Evolutionary conservation across 495 filamentous ascomycete genomes (phyloP).

Genomic region (Penicillium samsonianum): DNA sequence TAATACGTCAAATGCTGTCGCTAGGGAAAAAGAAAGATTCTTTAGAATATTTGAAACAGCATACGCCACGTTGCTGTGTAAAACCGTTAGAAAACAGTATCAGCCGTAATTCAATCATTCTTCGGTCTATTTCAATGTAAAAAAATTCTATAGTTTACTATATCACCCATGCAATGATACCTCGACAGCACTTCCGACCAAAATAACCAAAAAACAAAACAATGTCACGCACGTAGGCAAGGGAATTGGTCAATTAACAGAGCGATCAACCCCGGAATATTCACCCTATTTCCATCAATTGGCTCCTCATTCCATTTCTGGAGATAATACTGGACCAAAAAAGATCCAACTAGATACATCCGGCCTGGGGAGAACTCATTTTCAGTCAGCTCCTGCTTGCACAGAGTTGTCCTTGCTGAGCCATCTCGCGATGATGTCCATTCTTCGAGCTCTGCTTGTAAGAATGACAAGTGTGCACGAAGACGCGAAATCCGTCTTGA

Average conservation of each 20-base stretch:
- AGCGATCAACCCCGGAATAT: neutral
- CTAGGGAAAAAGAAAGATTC: too few relatives aligned
- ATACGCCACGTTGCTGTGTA: neutral
- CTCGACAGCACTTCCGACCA: neutral
- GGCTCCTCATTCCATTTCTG: neutral
- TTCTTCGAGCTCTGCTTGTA: constrained; percentile 5
- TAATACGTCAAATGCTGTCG: too few relatives aligned
- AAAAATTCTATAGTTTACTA: neutral
- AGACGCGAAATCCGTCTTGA: constrained; percentile 1
- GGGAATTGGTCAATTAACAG: neutral
- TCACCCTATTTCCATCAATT: constrained; percentile 1
- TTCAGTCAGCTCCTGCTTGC: neutral
- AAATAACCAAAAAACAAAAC: constrained; percentile 1
- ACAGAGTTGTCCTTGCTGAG: neutral
- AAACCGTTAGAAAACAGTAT: neutral
- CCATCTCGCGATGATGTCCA: neutral
- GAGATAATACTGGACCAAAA: neutral
- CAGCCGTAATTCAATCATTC: neutral
- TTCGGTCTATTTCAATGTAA: too few relatives aligned
- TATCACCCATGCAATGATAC: neutral
- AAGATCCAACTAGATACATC: neutral
- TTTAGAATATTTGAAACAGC: neutral
- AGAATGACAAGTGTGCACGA: neutral
- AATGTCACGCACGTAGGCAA: neutral
- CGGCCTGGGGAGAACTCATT: neutral